Percentiles rank a stretch among this genome's conserved stretches.
phyloP scores from a whole-genome alignment of 2,329 filamentous ascomycete genomes.

The Lachnellula hyalina region DNA sequence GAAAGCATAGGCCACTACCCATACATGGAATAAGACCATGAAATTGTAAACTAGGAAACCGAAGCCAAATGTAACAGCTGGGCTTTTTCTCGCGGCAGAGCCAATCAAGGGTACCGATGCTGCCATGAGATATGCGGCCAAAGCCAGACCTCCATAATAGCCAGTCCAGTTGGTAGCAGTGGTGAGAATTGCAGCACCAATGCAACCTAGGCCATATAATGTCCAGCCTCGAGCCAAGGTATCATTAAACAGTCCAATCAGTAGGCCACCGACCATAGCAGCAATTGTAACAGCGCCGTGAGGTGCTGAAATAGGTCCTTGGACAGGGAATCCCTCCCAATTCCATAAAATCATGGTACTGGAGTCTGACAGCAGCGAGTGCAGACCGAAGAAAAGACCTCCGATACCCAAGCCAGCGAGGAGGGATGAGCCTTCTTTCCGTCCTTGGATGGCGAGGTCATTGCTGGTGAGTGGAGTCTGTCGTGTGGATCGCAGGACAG shows the following conservation, averaged over 20 bases:
- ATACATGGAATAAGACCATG: constrained; percentile 93
- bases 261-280: constrained; percentile 77
- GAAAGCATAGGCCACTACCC: constrained; percentile 97
- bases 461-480: constrained; percentile 45
- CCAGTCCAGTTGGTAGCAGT: constrained; percentile 78
- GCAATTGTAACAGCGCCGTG: constrained; percentile 83
- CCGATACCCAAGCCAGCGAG: constrained; percentile 74
- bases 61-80: constrained; percentile 76
- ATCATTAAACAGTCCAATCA: constrained; percentile 70
- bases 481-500: constrained; percentile 71
- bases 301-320: constrained; percentile 81
- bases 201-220: constrained; percentile 68
- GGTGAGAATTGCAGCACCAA: constrained; percentile 75
- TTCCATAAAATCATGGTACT: constrained; percentile 99
- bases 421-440: constrained; percentile 60
- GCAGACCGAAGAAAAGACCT: constrained; percentile 81
- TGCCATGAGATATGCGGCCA: constrained; percentile 78
- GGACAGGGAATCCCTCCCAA: constrained; percentile 92
- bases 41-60: constrained; percentile 92
- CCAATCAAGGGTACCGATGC: constrained; percentile 69
- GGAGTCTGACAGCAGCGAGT: constrained; percentile 90
- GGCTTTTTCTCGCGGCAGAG: constrained; percentile 70
- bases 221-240: constrained; percentile 71
- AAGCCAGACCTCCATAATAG: constrained; percentile 73
- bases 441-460: constrained; percentile 40